phyloP scores from a whole-genome alignment of 129 eudicot genomes.

The Helianthus tuberosus region DNA sequence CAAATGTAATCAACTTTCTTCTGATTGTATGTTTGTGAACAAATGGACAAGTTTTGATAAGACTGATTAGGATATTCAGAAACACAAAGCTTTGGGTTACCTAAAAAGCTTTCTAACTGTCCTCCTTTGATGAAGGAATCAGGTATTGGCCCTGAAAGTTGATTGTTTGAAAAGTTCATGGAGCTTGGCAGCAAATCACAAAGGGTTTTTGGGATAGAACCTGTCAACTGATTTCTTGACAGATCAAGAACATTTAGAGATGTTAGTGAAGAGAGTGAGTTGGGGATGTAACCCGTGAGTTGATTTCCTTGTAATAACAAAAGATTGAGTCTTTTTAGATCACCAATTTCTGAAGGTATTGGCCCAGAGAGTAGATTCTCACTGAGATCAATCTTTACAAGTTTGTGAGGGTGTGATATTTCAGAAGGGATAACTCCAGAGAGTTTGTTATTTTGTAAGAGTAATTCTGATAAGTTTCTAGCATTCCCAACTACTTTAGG shows the following conservation, averaged over 20 bases:
- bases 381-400: constrained; percentile 87
- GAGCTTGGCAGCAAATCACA: constrained; percentile 75
- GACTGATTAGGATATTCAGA: constrained; percentile 41
- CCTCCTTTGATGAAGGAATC: constrained; percentile 62
- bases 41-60: constrained; percentile 41
- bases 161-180: constrained; percentile 77
- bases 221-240: constrained; percentile 65
- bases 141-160: constrained; percentile 88
- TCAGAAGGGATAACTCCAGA: constrained; percentile 69
- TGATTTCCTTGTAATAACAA: constrained; percentile 63
- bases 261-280: constrained; percentile 55
- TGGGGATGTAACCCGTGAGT: constrained; percentile 64
- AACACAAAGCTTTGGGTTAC: constrained; percentile 74
- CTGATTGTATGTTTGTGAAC: constrained; percentile 42
- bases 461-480: constrained; percentile 68
- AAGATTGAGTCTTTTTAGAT: constrained; percentile 53
- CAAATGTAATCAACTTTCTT: constrained; percentile 61
- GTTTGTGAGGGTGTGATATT: constrained; percentile 54
- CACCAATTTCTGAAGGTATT: constrained; percentile 78
- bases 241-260: constrained; percentile 75
- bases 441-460: constrained; percentile 61
- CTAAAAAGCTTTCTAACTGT: constrained; percentile 64
- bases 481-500: constrained; percentile 51
- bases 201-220: constrained; percentile 76
- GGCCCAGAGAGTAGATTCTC: constrained; percentile 71